Evolutionary conservation across 148 eudicot species (phyloP).

Genomic region (Talinum fruticosum): DNA sequence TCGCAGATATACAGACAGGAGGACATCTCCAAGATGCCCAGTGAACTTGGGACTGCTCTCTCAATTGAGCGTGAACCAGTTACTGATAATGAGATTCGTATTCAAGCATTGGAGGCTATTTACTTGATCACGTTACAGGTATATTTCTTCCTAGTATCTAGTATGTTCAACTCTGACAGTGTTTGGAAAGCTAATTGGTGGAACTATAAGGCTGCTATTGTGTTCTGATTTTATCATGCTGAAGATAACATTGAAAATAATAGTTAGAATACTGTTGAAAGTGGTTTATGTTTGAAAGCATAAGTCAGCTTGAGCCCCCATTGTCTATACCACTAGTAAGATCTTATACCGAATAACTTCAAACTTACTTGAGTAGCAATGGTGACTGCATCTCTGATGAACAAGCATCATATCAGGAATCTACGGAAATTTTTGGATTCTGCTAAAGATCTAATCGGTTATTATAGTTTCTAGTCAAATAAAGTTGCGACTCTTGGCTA

Average conservation of each 20-base stretch:
- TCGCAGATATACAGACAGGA: conserved; percentile 68
- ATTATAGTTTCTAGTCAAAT: too few species aligned
- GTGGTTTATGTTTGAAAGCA: background rate
- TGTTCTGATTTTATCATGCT: background rate
- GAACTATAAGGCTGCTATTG: background rate
- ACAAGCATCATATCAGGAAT: background rate
- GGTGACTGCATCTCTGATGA: background rate
- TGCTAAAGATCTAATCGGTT: too few species aligned
- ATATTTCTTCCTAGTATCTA: background rate
- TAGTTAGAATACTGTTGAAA: background rate
- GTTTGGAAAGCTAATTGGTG: background rate
- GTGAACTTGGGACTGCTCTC: conserved; percentile 82
- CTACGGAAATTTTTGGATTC: too few species aligned
- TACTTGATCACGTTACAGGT: conserved; percentile 84
- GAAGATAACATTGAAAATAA: background rate
- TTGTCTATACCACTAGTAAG: background rate
- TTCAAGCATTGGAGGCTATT: conserved; percentile 82
- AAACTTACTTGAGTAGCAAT: background rate
- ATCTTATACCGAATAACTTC: background rate
- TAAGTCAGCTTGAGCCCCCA: background rate
- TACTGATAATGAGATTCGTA: conserved; percentile 74
- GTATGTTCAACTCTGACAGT: background rate
- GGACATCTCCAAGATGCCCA: conserved; percentile 92
- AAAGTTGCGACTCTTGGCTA: too few species aligned
- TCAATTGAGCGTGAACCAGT: conserved; percentile 86